A percentile compares a stretch with the other conserved stretches of the same genome.
These are phyloP conservation scores for Mikania micrantha DNA, from an alignment of 129 eudicot species.

Conservation along the genomic window DNA sequence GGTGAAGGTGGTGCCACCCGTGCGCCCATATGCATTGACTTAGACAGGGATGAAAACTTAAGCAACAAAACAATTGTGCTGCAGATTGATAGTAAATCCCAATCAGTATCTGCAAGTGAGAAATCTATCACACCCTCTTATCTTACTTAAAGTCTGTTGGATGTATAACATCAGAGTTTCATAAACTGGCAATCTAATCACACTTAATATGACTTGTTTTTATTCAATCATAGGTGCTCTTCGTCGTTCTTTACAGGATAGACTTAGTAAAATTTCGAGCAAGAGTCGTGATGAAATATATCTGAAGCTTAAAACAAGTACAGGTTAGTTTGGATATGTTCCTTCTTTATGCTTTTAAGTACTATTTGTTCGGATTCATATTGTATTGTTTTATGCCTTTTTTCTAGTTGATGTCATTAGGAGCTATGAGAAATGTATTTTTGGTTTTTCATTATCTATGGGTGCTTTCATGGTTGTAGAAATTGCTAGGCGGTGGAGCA, in stretches of 20 bases:
- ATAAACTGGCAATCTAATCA: slow-evolving; percentile 16
- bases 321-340: slow-evolving; percentile 47
- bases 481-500: no score
- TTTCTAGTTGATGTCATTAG: slow-evolving; percentile 2
- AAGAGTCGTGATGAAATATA: slow-evolving; percentile 87
- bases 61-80: slow-evolving; percentile 79
- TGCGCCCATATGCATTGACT: slow-evolving; percentile 83
- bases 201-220: not conserved
- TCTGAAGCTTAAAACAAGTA: slow-evolving; percentile 88
- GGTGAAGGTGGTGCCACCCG: slow-evolving; percentile 99
- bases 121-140: slow-evolving; percentile 14
- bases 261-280: slow-evolving; percentile 81
- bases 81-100: slow-evolving; percentile 92
- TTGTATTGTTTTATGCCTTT: slow-evolving; percentile 7
- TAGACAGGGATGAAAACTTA: slow-evolving; percentile 71
- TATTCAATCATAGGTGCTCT: slow-evolving; percentile 58
- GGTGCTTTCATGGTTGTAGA: no score
- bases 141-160: slow-evolving; percentile 10
- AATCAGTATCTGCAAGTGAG: slow-evolving; percentile 98
- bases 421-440: not conserved
- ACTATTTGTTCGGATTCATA: not conserved
- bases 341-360: not conserved
- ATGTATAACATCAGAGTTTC: slow-evolving; percentile 1
- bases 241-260: slow-evolving; percentile 91
- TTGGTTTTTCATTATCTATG: slow-evolving; percentile 3